These are phyloP conservation scores for Syncephalis plumigaleata DNA, from an alignment of 371 early-diverging fungal species.

Conservation along the genomic window DNA sequence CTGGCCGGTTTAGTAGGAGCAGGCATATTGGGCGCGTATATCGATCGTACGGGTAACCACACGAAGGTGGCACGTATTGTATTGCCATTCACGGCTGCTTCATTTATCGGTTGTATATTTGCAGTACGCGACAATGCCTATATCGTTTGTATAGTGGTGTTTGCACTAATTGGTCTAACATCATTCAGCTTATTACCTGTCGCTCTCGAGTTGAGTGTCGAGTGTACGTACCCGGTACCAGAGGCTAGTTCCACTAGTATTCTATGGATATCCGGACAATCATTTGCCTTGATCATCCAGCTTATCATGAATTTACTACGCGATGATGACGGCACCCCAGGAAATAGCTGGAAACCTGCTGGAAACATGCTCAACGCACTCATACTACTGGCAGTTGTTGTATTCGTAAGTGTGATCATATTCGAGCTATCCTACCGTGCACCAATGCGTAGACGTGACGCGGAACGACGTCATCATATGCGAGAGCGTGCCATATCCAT, in stretches of 20 bases:
- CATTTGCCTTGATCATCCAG: conserved; percentile 25
- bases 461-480: too few species aligned
- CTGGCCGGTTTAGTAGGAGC: conserved; percentile 32
- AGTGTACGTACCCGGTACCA: conserved; percentile 31
- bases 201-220: conserved; percentile 28
- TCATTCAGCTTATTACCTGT: conserved; percentile 28
- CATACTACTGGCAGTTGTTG: too few species aligned
- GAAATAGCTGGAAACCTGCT: conserved; percentile 10
- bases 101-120: conserved; percentile 24
- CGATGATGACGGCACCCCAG: conserved; percentile 5
- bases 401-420: too few species aligned
- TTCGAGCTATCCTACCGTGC: too few species aligned
- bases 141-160: conserved; percentile 22
- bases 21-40: conserved; percentile 25
- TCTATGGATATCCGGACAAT: conserved; percentile 26
- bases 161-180: conserved; percentile 23
- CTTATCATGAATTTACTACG: conserved; percentile 20
- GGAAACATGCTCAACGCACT: too few species aligned
- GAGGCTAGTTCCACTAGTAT: conserved; percentile 26
- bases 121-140: conserved; percentile 21
- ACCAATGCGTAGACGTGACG: too few species aligned
- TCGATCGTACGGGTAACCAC: conserved; percentile 29
- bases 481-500: too few species aligned
- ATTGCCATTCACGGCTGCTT: conserved; percentile 24
- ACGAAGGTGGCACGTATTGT: conserved; percentile 19